phyloP scores from a whole-genome alignment of 768 basidiomycete genomes.

The Termitomyces sp. region DNA sequence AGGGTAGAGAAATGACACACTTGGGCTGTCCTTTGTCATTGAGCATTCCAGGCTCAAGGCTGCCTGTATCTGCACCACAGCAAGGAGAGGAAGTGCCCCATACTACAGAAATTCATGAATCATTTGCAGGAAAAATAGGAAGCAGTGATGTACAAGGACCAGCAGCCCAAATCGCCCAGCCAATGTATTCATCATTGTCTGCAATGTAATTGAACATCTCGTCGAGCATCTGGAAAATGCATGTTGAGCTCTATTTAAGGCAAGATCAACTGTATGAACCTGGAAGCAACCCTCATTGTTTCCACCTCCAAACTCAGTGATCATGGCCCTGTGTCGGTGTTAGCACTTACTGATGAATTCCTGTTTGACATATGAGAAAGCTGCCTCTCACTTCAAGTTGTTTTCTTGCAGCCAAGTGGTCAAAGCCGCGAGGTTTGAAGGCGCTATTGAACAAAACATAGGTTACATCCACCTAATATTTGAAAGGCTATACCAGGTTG shows the following conservation, averaged over 20 bases:
- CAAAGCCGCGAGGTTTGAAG: slow-evolving; percentile 34
- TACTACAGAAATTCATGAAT: slow-evolving; percentile 19
- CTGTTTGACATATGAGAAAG: not conserved
- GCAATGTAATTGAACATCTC: slow-evolving; percentile 35
- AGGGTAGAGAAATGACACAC: slow-evolving; percentile 15
- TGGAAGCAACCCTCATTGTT: slow-evolving; percentile 37
- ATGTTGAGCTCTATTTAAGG: not conserved
- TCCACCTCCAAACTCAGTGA: slow-evolving; percentile 41
- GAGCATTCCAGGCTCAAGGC: slow-evolving; percentile 34
- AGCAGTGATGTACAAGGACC: slow-evolving; percentile 30
- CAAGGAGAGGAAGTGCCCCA: slow-evolving; percentile 38
- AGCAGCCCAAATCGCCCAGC: slow-evolving; percentile 44
- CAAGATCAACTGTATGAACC: slow-evolving; percentile 11
- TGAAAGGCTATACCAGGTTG: slow-evolving; percentile 28
- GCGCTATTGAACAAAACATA: slow-evolving; percentile 13
- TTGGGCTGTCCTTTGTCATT: slow-evolving; percentile 32
- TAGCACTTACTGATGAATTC: not conserved
- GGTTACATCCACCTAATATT: not conserved
- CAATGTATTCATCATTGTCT: slow-evolving; percentile 39
- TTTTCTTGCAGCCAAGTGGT: slow-evolving; percentile 38
- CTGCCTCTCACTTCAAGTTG: slow-evolving; percentile 28
- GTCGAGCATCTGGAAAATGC: slow-evolving; percentile 20
- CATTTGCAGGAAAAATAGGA: not conserved
- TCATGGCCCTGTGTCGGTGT: slow-evolving; percentile 26
- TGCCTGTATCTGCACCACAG: slow-evolving; percentile 37